phyloP scores from a whole-genome alignment of 192 early-diverging fungal genomes.

The Coemansia sp. region DNA sequence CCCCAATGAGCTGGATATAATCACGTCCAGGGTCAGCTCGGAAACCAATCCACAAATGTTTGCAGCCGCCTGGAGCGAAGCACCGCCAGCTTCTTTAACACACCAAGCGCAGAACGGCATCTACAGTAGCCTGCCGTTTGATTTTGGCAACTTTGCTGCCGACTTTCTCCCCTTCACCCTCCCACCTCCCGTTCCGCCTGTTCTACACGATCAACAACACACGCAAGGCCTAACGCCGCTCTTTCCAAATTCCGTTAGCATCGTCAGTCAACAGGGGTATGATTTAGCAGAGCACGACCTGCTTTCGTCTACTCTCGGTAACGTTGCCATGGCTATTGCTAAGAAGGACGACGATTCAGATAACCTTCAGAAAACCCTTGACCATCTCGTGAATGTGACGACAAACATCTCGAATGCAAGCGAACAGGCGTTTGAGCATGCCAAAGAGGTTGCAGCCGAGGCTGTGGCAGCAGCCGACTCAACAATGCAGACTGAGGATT shows the following conservation, averaged over 20 bases:
- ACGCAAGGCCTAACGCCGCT: background rate
- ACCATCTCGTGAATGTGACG: slow-evolving; percentile 41
- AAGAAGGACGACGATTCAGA: slow-evolving; percentile 20
- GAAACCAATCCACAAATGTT: background rate
- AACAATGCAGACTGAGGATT: background rate
- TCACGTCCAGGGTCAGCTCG: background rate
- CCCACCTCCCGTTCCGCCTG: slow-evolving; percentile 31
- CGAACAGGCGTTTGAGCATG: slow-evolving; percentile 23
- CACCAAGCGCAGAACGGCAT: background rate
- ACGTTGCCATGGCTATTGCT: slow-evolving; percentile 43
- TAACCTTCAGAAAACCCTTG: slow-evolving; percentile 34
- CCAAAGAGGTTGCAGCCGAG: slow-evolving; percentile 23
- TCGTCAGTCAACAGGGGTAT: slow-evolving; percentile 1
- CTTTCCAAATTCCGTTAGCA: background rate
- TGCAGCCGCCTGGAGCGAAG: background rate
- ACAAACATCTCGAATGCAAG: slow-evolving; percentile 24
- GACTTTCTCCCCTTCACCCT: slow-evolving; percentile 22
- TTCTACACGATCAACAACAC: slow-evolving; percentile 16
- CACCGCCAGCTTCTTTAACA: background rate
- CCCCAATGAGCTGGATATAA: background rate
- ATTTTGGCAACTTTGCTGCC: slow-evolving; percentile 13
- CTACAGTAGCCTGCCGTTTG: background rate
- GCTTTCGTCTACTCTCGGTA: slow-evolving; percentile 42
- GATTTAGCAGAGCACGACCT: slow-evolving; percentile 15
- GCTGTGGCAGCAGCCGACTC: slow-evolving; percentile 11